Evolutionary conservation across 1,284 basidiomycete species (phyloP), one percentile per base, ranked within the genome.

Genomic region (Ganoderma lingzhi): DNA sequence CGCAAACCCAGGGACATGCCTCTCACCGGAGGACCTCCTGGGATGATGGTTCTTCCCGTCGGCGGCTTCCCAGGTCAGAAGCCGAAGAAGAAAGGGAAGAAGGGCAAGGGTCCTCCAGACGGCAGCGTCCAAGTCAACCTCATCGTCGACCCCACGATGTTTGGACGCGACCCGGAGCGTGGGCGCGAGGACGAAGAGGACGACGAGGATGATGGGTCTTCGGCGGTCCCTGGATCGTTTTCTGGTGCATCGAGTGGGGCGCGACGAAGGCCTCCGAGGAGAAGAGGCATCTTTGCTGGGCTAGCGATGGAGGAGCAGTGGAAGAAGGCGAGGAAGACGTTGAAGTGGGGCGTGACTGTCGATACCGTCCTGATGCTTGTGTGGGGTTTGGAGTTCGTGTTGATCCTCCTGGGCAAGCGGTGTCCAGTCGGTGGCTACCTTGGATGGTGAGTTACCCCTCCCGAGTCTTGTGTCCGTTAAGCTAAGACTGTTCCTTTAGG

Each of bases 1-100:
- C 77, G 77, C 42, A 76, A 74, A 63, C 66, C 78, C 74, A 73
- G 79, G 70, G 71, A 70, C 61, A 42, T 70, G 69, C 67, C 74
- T 19, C 71, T 74, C 41, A 74, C 70, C 65, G 78, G 73, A 74
- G 84, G 78, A 0, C 79, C 80, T 0, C 75, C 75, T 45, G 90
- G 90, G 17, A 88, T 92, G 84, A 88, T 90, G 85, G 88, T 91
- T 12, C 81, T 92, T 0, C 90, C 90, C 2, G 84, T 92, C 1
- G 84, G 85, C 66, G 81, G 82, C 23, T 76, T 85, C 6, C 83
- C 83, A 0, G 81, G 79, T 2, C 83, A 76, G 10, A 77, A 83
- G 70, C 80, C 81, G 65, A 78, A 81, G 69, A 84, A 81, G 69
- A 84, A 81, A 65, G 77, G 74, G 32, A 80, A 80, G 68, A 78